A percentile compares a stretch with the other conserved stretches of the same genome.
phyloP scores from a whole-genome alignment of 495 filamentous ascomycete genomes.

The Chaetomium tenue region DNA sequence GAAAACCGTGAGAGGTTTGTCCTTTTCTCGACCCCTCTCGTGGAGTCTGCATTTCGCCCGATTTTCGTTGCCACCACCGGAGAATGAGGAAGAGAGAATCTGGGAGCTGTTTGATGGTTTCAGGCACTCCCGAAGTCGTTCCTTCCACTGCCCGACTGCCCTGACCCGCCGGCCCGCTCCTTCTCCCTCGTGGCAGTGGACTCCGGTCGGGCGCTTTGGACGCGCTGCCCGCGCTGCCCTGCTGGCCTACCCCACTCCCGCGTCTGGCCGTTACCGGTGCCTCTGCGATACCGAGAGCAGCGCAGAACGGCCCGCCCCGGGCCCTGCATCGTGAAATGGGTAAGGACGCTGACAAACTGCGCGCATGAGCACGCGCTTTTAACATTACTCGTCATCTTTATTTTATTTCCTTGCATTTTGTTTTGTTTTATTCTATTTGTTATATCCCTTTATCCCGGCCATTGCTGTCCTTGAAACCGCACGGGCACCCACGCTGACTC shows the following conservation, averaged over 20 bases:
- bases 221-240: not conserved
- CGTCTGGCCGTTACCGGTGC: not conserved
- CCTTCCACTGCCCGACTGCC: no score
- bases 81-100: slow-evolving; percentile 25
- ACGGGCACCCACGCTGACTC: not conserved
- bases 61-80: not conserved
- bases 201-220: not conserved
- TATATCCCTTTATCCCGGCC: not conserved
- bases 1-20: not conserved
- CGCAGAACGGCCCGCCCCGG: slow-evolving; percentile 7
- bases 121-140: not conserved
- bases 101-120: slow-evolving; percentile 4
- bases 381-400: no score
- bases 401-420: not conserved
- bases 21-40: not conserved
- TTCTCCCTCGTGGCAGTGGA: slow-evolving; percentile 12
- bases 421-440: not conserved
- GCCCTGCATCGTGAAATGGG: slow-evolving; percentile 14
- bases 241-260: not conserved
- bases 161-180: slow-evolving; percentile 9
- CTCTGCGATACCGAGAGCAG: not conserved
- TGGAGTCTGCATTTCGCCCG: not conserved
- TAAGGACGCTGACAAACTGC: not conserved
- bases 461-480: no score
- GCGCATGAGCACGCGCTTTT: not conserved